A percentile compares a stretch with the other conserved stretches of the same genome.
Conservation (phyloP, 306 rosid species). For the Vigna angularis region DNA sequence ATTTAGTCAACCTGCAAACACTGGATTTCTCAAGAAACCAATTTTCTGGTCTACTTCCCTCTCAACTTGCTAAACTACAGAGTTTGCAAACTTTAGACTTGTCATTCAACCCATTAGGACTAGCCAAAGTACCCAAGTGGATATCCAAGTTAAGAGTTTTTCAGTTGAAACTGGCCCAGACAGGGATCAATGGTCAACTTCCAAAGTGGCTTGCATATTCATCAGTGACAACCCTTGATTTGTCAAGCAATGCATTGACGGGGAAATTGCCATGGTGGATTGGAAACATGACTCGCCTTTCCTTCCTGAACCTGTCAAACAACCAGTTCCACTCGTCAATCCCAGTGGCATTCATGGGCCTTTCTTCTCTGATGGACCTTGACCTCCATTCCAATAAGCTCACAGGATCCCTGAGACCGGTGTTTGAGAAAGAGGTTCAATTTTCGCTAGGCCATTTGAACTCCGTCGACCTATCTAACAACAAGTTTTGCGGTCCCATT, state of each 20-base stretch:
- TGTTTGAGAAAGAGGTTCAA: constrained; percentile 47
- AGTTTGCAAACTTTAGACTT: constrained; percentile 32
- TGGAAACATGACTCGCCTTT: constrained; percentile 67
- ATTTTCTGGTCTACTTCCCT: constrained; percentile 48
- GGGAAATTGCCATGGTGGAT: constrained; percentile 57
- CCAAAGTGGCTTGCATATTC: constrained; percentile 64
- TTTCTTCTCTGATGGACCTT: constrained; percentile 36
- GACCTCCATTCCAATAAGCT: constrained; percentile 53
- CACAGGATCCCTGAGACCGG: constrained; percentile 43
- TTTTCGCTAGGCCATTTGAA: constrained; percentile 47
- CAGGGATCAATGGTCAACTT: constrained; percentile 57
- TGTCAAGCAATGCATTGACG: constrained; percentile 53
- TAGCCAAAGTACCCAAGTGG: constrained; percentile 54
- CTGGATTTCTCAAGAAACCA: constrained; percentile 35
- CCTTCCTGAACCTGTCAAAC: constrained; percentile 64
- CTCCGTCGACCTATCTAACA: constrained; percentile 30
- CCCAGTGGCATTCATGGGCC: constrained; percentile 52
- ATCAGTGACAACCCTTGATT: constrained; percentile 57
- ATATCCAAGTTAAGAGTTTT: constrained; percentile 58
- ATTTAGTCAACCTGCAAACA: constrained; percentile 47
- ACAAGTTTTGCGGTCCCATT: constrained; percentile 32
- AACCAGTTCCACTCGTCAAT: constrained; percentile 60
- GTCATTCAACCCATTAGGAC: constrained; percentile 62
- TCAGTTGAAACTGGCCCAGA: constrained; percentile 52
- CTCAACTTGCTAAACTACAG: constrained; percentile 52